These are phyloP conservation scores for Rhodotorula sp. DNA, from an alignment of 1,284 basidiomycete species.

Conservation along the genomic window DNA sequence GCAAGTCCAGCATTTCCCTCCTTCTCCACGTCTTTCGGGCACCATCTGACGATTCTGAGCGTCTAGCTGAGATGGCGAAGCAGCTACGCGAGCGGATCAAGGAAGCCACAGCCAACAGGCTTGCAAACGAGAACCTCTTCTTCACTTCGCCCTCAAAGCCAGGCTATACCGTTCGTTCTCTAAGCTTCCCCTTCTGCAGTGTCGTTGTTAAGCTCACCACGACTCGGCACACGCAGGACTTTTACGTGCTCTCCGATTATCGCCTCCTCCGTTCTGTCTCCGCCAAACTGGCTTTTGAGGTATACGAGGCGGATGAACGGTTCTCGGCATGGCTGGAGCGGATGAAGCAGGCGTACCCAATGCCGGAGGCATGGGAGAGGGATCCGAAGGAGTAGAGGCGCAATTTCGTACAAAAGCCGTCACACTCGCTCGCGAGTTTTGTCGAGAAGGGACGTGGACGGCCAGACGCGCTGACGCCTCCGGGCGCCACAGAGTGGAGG, in stretches of 20 bases:
- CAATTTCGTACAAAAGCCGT: not conserved
- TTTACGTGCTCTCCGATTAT: not conserved
- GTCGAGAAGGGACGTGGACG: too few relatives aligned
- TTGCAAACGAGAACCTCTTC: not conserved
- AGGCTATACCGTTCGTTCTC: conserved; percentile 1
- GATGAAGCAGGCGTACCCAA: conserved; percentile 8
- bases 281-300: not conserved
- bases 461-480: too few relatives aligned
- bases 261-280: conserved; percentile 17
- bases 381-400: not conserved
- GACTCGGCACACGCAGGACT: conserved; percentile 6
- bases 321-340: not conserved
- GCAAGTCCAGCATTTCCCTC: not conserved
- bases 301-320: not conserved
- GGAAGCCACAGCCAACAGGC: not conserved
- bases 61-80: not conserved
- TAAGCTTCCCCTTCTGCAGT: not conserved
- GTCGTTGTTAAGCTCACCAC: too few relatives aligned
- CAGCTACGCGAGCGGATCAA: not conserved
- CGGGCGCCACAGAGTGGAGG: too few relatives aligned
- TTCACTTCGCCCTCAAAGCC: conserved; percentile 1
- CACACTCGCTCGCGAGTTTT: too few relatives aligned
- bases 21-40: too few relatives aligned
- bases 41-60: too few relatives aligned
- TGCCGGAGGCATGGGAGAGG: conserved; percentile 7